Evolutionary conservation across 2,329 filamentous ascomycete genomes (phyloP), one percentile per base, ranked within the genome.

Genomic region (Aureobasidium uvarum): DNA sequence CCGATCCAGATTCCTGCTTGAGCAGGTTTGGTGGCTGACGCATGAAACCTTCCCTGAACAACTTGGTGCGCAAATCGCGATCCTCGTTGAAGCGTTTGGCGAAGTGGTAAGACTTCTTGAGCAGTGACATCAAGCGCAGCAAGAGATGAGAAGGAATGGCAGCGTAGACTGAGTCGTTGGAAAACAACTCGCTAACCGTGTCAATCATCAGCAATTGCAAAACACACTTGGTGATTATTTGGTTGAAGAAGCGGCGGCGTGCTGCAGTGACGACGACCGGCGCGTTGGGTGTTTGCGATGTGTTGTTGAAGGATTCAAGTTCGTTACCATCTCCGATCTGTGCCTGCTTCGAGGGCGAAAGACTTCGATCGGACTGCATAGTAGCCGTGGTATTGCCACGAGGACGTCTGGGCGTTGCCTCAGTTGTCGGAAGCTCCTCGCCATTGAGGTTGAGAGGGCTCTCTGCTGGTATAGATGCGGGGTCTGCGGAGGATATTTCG

Each of bases 41-140:
- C 95, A 99, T 99, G 83, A 99, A 99, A 0, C 96, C 95, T 76
- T 99, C 95, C 59, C 92, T 85, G 92, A 96, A 99, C 20, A 99
- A 83, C 20, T 91, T 87, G 84, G 96, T 96, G 52, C 95, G 88
- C 43, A 99, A 82, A 70, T 98, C 95, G 78, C 96, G 96, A 79
- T 99, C 93, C 69, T 92, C 92, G 77, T 99, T 99, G 83, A 99
- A 99, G 71, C 89, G 90, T 73, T 96, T 93, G 51, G 96, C 95
- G 71, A 99, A 99, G 67, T 96, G 87, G 79, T 96, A 99, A 33
- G 90, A 95, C 75, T 96, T 95, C 79, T 99, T 99, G 36, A 99
- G 83, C 1, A 99, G 84, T 1, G 86, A 86, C 96, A 99, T 99
- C 16, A 99, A 83, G 2, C 93, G 88, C 23, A 99, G 83, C 0